phyloP scores from a whole-genome alignment of 2,329 filamentous ascomycete genomes.

The Aspergillus intermedius region DNA sequence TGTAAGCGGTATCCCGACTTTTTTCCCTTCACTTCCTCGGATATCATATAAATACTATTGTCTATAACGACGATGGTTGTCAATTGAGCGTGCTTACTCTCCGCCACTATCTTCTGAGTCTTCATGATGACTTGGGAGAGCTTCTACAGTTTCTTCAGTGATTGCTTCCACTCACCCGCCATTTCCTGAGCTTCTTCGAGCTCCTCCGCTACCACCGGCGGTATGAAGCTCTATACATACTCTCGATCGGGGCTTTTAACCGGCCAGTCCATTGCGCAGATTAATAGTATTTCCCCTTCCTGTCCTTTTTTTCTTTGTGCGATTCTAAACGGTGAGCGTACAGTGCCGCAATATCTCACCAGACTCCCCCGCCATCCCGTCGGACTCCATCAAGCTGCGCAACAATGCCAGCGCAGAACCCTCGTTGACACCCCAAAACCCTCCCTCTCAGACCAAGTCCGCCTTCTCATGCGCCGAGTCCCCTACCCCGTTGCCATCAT shows the following conservation, averaged over 20 bases:
- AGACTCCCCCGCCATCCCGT: not conserved
- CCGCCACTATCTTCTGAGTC: not conserved
- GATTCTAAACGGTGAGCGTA: too few species aligned
- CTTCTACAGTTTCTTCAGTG: constrained; percentile 3
- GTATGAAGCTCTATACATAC: constrained; percentile 25
- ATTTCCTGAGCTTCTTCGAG: constrained; percentile 9
- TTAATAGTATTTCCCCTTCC: not conserved
- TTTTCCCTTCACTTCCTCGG: constrained; percentile 9
- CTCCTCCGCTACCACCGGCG: constrained; percentile 11
- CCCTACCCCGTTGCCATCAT: constrained; percentile 54
- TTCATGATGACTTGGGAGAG: constrained; percentile 16
- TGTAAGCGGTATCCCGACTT: constrained; percentile 21
- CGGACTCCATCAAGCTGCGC: constrained; percentile 1
- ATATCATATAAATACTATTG: not conserved
- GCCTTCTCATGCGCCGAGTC: constrained; percentile 47
- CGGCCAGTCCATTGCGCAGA: constrained; percentile 8
- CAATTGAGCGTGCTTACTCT: constrained; percentile 3
- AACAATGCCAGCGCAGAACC: constrained; percentile 11
- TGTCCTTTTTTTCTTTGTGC: too few species aligned
- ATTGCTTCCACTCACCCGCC: constrained; percentile 4
- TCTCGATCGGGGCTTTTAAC: constrained; percentile 13
- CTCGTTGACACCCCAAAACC: constrained; percentile 9
- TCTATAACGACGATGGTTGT: not conserved
- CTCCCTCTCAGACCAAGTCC: constrained; percentile 31
- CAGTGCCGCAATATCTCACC: not conserved